A percentile compares a stretch with the other conserved stretches of the same genome.
Evolutionary conservation across 495 filamentous ascomycete genomes (phyloP).

Genomic region (Bathelium albidoporum): DNA sequence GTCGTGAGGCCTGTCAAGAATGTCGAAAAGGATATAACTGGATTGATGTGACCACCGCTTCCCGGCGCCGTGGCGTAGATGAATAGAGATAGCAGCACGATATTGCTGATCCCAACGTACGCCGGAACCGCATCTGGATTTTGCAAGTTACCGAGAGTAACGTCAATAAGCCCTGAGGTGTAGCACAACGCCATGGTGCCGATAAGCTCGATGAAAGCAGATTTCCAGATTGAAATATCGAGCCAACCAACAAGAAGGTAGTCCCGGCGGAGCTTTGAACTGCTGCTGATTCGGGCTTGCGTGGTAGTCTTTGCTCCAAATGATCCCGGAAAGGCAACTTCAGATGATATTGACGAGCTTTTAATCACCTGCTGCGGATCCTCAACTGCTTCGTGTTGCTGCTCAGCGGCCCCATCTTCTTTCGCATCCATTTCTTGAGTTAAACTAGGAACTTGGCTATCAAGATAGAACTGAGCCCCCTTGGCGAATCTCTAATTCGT

Average conservation of each 20-base stretch:
- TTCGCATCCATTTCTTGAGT: slow-evolving; percentile 6
- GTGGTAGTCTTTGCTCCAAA: not conserved
- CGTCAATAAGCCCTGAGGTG: slow-evolving; percentile 24
- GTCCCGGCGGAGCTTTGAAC: not conserved
- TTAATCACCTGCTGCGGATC: not conserved
- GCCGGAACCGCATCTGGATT: slow-evolving; percentile 19
- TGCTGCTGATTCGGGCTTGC: not conserved
- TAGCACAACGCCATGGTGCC: slow-evolving; percentile 21
- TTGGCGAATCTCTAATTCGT: slow-evolving; percentile 28
- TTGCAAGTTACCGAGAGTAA: slow-evolving; percentile 24
- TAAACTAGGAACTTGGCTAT: slow-evolving; percentile 29
- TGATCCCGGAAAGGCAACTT: not conserved
- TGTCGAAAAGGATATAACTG: slow-evolving; percentile 42
- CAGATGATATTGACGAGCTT: not conserved
- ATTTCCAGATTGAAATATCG: slow-evolving; percentile 20
- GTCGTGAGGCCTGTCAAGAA: slow-evolving; percentile 41
- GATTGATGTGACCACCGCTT: slow-evolving; percentile 45
- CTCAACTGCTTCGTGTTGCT: not conserved
- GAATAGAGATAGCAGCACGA: slow-evolving; percentile 38
- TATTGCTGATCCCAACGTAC: slow-evolving; percentile 37
- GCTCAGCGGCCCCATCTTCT: not conserved
- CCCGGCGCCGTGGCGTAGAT: slow-evolving; percentile 42
- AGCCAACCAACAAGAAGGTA: slow-evolving; percentile 13
- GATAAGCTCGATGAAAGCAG: slow-evolving; percentile 24
- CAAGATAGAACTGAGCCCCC: slow-evolving; percentile 35